A percentile compares a stretch with the other conserved stretches of the same genome.
Evolutionary conservation across 306 rosid genomes (phyloP).

Genomic region (barrel medic (Medicago truncatula)): DNA sequence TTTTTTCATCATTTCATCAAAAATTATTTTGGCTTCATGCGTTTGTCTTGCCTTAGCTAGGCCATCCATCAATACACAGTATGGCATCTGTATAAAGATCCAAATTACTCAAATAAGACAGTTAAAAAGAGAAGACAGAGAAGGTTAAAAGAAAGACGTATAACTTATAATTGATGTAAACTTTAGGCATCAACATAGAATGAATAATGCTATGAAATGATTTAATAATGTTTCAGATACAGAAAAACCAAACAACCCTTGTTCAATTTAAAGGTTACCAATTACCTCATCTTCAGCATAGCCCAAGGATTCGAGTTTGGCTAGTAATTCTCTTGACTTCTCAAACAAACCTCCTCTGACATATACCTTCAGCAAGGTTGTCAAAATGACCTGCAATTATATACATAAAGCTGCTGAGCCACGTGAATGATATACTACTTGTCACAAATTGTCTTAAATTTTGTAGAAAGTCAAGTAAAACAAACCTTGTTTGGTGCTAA

Average conservation of each 20-base stretch:
- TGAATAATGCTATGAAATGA: slow-evolving; percentile 11
- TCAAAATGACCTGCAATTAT: slow-evolving; percentile 76
- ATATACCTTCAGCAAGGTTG: slow-evolving; percentile 90
- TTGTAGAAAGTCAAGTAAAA: slow-evolving; percentile 50
- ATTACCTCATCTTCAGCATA: slow-evolving; percentile 90
- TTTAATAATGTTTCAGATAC: slow-evolving; percentile 31
- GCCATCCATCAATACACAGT: slow-evolving; percentile 84
- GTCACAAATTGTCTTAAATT: neutral
- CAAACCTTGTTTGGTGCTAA: slow-evolving; percentile 97
- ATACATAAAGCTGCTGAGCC: slow-evolving; percentile 1
- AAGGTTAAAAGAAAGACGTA: slow-evolving; percentile 2
- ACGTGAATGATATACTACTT: slow-evolving; percentile 6
- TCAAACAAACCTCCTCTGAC: slow-evolving; percentile 90
- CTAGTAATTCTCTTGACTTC: slow-evolving; percentile 75
- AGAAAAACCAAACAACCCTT: slow-evolving; percentile 10
- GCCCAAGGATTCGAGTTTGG: slow-evolving; percentile 72
- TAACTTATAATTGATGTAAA: slow-evolving; percentile 26
- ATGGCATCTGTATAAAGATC: slow-evolving; percentile 73
- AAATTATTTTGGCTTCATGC: slow-evolving; percentile 74
- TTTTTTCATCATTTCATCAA: slow-evolving; percentile 70
- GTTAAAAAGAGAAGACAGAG: slow-evolving; percentile 24
- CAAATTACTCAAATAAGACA: slow-evolving; percentile 9
- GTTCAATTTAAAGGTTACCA: slow-evolving; percentile 12
- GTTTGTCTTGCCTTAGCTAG: slow-evolving; percentile 76
- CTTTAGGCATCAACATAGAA: slow-evolving; percentile 21